A percentile compares a stretch with the other conserved stretches of the same genome.
Evolutionary conservation across 805 yeast species (phyloP).

Genomic region (Peterozyma toletana): DNA sequence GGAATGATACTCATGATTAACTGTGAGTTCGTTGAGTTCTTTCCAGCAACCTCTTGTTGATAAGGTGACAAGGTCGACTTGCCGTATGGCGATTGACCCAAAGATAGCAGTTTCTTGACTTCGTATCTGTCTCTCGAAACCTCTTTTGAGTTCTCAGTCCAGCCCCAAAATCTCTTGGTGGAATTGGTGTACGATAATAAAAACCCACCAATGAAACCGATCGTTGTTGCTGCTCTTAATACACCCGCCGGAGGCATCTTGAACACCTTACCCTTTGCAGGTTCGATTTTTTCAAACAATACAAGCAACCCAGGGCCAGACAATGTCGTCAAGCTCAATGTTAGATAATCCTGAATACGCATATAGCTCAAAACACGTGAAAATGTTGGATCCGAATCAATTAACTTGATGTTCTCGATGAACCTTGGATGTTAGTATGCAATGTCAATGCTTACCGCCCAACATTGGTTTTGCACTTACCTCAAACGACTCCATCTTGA

Average conservation of each 20-base stretch:
- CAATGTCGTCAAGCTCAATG: slow-evolving; percentile 38
- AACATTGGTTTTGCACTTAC: neutral
- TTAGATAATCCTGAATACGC: slow-evolving; percentile 57
- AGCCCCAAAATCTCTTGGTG: slow-evolving; percentile 70
- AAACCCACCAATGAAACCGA: slow-evolving; percentile 74
- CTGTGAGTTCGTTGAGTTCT: slow-evolving; percentile 71
- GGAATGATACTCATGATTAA: slow-evolving; percentile 57
- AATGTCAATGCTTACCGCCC: neutral
- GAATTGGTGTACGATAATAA: slow-evolving; percentile 61
- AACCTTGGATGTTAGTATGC: neutral
- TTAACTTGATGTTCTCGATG: slow-evolving; percentile 26
- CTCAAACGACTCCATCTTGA: neutral
- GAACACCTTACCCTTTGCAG: slow-evolving; percentile 35
- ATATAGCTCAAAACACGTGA: slow-evolving; percentile 64
- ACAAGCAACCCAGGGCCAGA: slow-evolving; percentile 41
- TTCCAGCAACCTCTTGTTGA: slow-evolving; percentile 66
- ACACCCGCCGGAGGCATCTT: slow-evolving; percentile 46
- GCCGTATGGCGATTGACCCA: slow-evolving; percentile 64
- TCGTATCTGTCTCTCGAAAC: slow-evolving; percentile 69
- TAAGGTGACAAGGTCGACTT: slow-evolving; percentile 57
- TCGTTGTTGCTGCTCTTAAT: slow-evolving; percentile 49
- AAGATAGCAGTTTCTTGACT: slow-evolving; percentile 55
- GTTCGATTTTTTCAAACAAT: slow-evolving; percentile 39
- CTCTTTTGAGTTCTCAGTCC: slow-evolving; percentile 65
- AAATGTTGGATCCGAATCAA: slow-evolving; percentile 78